A percentile compares a stretch with the other conserved stretches of the same genome.
These are phyloP conservation scores for Torulaspora franciscae DNA, from an alignment of 805 yeast species.

Conservation along the genomic window DNA sequence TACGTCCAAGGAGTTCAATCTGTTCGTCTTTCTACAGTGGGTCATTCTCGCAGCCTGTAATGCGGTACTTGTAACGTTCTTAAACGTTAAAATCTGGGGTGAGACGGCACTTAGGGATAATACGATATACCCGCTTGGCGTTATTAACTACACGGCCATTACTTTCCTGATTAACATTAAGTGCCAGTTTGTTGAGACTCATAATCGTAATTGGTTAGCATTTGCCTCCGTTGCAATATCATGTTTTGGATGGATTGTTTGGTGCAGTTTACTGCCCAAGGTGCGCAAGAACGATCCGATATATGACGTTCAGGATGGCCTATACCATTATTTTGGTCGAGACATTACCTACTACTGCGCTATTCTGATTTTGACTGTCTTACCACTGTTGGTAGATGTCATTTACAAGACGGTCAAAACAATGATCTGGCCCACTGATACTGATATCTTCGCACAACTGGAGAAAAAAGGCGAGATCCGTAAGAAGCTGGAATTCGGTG, in stretches of 20 bases:
- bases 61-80: slow-evolving; percentile 65
- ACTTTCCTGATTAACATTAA: slow-evolving; percentile 71
- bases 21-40: slow-evolving; percentile 70
- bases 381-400: slow-evolving; percentile 66
- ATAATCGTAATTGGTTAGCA: slow-evolving; percentile 64
- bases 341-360: slow-evolving; percentile 89
- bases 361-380: slow-evolving; percentile 48
- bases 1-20: slow-evolving; percentile 64
- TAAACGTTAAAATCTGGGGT: slow-evolving; percentile 68
- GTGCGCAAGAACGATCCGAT: slow-evolving; percentile 54
- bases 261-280: slow-evolving; percentile 74
- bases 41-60: slow-evolving; percentile 68
- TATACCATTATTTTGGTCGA: slow-evolving; percentile 65
- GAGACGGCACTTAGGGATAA: slow-evolving; percentile 61
- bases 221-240: slow-evolving; percentile 63
- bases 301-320: slow-evolving; percentile 66
- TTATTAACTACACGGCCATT: slow-evolving; percentile 65
- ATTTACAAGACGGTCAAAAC: slow-evolving; percentile 52
- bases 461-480: slow-evolving; percentile 69
- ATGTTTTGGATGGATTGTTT: slow-evolving; percentile 76
- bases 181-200: slow-evolving; percentile 76
- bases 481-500: slow-evolving; percentile 62
- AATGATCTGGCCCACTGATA: slow-evolving; percentile 61
- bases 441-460: slow-evolving; percentile 69
- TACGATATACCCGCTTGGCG: slow-evolving; percentile 77